These are phyloP conservation scores for Herpetospermum pedunculosum DNA, from an alignment of 306 rosid species.

Conservation along the genomic window DNA sequence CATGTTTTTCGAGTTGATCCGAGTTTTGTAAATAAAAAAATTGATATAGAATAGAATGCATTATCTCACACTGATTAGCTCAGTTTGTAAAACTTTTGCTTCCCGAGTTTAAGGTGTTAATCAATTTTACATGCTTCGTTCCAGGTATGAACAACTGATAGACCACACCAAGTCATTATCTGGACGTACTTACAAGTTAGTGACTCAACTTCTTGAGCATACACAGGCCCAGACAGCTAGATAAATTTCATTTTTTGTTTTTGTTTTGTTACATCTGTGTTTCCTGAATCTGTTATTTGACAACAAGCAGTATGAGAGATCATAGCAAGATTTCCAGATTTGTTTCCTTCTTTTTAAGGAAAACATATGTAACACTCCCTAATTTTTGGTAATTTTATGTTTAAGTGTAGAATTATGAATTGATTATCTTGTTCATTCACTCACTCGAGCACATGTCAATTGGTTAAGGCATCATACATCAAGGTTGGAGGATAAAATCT, in stretches of 20 bases:
- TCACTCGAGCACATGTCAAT: too few species aligned
- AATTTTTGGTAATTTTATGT: not conserved
- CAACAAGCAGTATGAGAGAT: not conserved
- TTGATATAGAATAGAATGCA: too few species aligned
- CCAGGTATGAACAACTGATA: slow-evolving; percentile 85
- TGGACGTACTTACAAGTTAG: slow-evolving; percentile 71
- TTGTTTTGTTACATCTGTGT: not conserved
- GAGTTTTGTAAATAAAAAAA: too few species aligned
- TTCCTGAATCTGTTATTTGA: not conserved
- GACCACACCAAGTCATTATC: slow-evolving; percentile 73
- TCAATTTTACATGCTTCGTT: not conserved
- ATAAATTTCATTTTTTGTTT: slow-evolving; percentile 15
- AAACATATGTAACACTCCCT: not conserved
- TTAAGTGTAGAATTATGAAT: slow-evolving; percentile 1
- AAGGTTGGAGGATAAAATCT: too few species aligned
- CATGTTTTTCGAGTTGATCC: too few species aligned
- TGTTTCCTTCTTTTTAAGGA: not conserved
- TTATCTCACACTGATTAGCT: not conserved
- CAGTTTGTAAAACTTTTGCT: not conserved
- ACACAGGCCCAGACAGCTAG: slow-evolving; percentile 51
- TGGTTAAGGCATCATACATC: too few species aligned
- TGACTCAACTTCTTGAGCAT: slow-evolving; percentile 60
- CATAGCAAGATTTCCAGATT: not conserved
- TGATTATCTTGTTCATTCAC: not conserved
- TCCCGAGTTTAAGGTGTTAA: not conserved